phyloP scores from a whole-genome alignment of 179 eudicot genomes.

The Gypsophila paniculata region DNA sequence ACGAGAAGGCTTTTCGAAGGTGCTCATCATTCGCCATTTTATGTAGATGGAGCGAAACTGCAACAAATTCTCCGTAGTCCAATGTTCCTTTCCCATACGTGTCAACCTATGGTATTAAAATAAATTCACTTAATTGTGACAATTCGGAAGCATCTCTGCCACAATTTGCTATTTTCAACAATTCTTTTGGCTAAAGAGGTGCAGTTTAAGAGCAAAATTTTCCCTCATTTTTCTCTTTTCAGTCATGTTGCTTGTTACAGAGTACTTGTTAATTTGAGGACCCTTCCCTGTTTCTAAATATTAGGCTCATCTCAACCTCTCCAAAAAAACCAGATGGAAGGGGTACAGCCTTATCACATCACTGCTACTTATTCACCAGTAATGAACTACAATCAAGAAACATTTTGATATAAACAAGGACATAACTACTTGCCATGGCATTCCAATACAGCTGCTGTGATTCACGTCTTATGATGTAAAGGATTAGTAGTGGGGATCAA shows the following conservation, averaged over 20 bases:
- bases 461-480: too few species aligned
- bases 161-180: background rate
- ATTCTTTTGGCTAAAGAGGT: background rate
- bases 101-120: conserved; percentile 35
- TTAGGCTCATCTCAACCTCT: too few species aligned
- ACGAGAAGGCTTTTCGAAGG: conserved; percentile 80
- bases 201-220: background rate
- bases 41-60: conserved; percentile 70
- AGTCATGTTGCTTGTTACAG: background rate
- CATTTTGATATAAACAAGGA: background rate
- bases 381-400: background rate
- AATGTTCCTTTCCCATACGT: conserved; percentile 61
- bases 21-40: conserved; percentile 90
- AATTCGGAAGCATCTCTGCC: background rate
- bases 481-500: background rate
- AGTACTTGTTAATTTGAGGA: background rate
- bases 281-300: too few species aligned
- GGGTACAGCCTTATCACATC: too few species aligned
- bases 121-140: background rate
- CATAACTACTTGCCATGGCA: too few species aligned
- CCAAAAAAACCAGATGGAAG: too few species aligned
- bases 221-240: background rate
- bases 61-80: conserved; percentile 83
- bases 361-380: too few species aligned
- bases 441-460: too few species aligned